Evolutionary conservation across 2,329 filamentous ascomycete species (phyloP), one percentile per base, ranked within the genome.

Genomic region (Escovopsis sp.): DNA sequence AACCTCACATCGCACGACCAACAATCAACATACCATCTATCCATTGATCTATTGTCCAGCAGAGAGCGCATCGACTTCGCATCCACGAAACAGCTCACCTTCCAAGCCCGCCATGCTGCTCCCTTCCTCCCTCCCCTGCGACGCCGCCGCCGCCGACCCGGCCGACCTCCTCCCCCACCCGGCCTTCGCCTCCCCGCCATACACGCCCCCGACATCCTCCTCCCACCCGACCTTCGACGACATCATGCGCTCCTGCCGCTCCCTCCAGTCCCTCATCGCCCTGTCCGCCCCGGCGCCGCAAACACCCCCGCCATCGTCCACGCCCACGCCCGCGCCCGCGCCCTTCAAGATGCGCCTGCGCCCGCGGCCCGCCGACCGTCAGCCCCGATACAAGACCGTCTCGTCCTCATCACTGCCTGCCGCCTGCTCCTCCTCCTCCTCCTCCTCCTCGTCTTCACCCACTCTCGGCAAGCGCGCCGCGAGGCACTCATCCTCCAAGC

Each of bases 191-290:
- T 78, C 75, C 40, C 76, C 76, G 39, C 75, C 75, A 42, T 64
- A 73, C 50, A 71, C 71, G 57, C 71, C 73, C 41, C 68, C 71
- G 6, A 61, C 64, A 27, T 52, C 62, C 37, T 66, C 65, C 33
- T 56, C 67, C 16, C 62, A 67, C 45, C 60, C 59, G 40, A 60
- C 70, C 15, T 60, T 76, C 49, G 65, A 63, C 53, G 72, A 71
- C 58, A 67, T 79, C 52, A 70, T 75, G 57, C 67, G 63, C 45
- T 72, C 74, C 37, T 79, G 75, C 55, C 74, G 72, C 56, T 72
- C 70, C 5, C 67, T 79, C 1, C 76, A 80, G 52, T 70, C 70
- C 2, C 71, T 79, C 51, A 66, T 79, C 45, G 37, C 43, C 31
- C 43, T 45, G 43, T 40, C 37, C 25, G 57, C 66, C 40, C 51